Conservation (phyloP, 495 filamentous ascomycete species). For the Trichoderma asperelloides region DNA sequence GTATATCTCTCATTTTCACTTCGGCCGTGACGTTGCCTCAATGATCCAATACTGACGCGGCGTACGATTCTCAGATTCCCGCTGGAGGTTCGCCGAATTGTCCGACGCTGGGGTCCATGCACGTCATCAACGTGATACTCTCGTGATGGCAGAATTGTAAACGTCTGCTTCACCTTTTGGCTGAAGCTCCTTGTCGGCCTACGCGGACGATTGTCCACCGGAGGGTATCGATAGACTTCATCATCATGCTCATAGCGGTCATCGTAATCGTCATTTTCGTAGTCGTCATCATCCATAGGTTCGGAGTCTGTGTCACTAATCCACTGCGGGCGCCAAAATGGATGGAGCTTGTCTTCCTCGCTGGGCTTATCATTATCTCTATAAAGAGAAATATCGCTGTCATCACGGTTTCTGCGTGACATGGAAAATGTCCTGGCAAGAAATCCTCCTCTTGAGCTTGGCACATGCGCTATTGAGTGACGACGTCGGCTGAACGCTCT, state of each 20-base stretch:
- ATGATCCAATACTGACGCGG: conserved; percentile 30
- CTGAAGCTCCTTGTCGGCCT: conserved; percentile 41
- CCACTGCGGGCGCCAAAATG: conserved; percentile 72
- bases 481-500: conserved; percentile 50
- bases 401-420: conserved; percentile 21
- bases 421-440: conserved; percentile 36
- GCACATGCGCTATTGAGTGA: conserved; percentile 39
- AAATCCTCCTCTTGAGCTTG: conserved; percentile 34
- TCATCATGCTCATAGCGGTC: conserved; percentile 18
- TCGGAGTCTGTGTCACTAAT: conserved; percentile 49
- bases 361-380: conserved; percentile 28
- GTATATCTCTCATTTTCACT: conserved; percentile 25
- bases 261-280: conserved; percentile 25
- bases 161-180: conserved; percentile 38
- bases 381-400: conserved; percentile 20
- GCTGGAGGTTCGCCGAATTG: conserved; percentile 39
- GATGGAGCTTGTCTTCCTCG: conserved; percentile 56
- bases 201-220: conserved; percentile 33
- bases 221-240: conserved; percentile 28
- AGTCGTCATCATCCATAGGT: conserved; percentile 31
- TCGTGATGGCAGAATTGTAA: conserved; percentile 40
- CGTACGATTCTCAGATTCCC: conserved; percentile 43
- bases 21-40: conserved; percentile 17
- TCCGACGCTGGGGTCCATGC: conserved; percentile 37
- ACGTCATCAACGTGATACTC: conserved; percentile 27